phyloP scores from a whole-genome alignment of 2,329 filamentous ascomycete genomes.

The Colletotrichum echinochloae region DNA sequence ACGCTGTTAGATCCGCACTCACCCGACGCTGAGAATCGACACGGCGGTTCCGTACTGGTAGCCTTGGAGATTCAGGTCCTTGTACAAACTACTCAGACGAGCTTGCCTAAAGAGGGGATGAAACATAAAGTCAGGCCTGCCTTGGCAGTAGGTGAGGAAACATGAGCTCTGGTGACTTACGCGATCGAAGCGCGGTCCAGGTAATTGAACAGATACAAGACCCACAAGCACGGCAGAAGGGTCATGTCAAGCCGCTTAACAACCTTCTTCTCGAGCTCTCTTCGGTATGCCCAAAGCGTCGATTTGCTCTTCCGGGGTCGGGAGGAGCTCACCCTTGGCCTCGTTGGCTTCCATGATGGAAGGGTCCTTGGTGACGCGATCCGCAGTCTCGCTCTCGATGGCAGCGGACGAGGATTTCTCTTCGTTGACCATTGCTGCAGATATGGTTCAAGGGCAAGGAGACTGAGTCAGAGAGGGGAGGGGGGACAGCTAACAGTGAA shows the following conservation, averaged over 20 bases:
- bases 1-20: neutral
- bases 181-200: conserved; percentile 42
- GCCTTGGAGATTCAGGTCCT: conserved; percentile 44
- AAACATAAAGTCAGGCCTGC: neutral
- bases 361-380: conserved; percentile 21
- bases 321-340: conserved; percentile 4
- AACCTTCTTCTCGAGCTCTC: conserved; percentile 42
- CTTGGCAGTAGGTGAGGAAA: accelerated
- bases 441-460: neutral
- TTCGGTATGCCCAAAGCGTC: conserved; percentile 42
- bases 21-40: conserved; percentile 45
- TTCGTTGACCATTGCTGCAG: conserved; percentile 22
- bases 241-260: conserved; percentile 43
- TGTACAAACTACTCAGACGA: conserved; percentile 43
- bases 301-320: conserved; percentile 41
- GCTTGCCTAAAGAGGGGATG: conserved; percentile 40
- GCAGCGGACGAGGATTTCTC: conserved; percentile 7
- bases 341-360: conserved; percentile 28
- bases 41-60: conserved; percentile 46
- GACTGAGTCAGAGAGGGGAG: neutral
- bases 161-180: neutral
- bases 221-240: conserved; percentile 43
- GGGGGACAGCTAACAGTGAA: neutral
- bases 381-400: neutral
- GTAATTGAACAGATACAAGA: conserved; percentile 43